phyloP scores from a whole-genome alignment of 805 yeast genomes.

The Nakazawaea anatomiae region DNA sequence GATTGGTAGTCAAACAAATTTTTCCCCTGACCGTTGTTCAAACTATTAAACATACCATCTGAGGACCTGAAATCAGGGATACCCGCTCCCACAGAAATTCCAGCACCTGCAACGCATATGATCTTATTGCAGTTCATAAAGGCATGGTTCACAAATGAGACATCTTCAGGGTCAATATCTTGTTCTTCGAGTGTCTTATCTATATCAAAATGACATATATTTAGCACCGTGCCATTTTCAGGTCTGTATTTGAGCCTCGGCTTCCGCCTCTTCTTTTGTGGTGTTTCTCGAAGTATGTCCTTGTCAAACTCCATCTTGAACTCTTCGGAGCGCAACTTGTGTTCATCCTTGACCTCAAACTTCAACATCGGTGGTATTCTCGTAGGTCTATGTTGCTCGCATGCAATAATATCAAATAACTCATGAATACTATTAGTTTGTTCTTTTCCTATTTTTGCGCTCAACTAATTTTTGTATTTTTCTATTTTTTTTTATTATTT shows the following conservation, averaged over 20 bases:
- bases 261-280: slow-evolving; percentile 24
- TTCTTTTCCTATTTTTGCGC: too few relatives aligned
- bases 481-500: too few relatives aligned
- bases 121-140: slow-evolving; percentile 49
- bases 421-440: too few relatives aligned
- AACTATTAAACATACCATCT: slow-evolving; percentile 63
- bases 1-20: slow-evolving; percentile 67
- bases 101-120: slow-evolving; percentile 81
- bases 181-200: slow-evolving; percentile 24
- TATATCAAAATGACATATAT: slow-evolving; percentile 22
- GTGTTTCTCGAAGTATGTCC: background rate
- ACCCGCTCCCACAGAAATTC: slow-evolving; percentile 63
- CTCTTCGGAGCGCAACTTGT: background rate
- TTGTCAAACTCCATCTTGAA: background rate
- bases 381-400: too few relatives aligned
- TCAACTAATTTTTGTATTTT: too few relatives aligned
- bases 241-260: slow-evolving; percentile 44
- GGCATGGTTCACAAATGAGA: slow-evolving; percentile 47
- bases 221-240: slow-evolving; percentile 35
- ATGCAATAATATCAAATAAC: too few relatives aligned
- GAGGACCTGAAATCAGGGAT: slow-evolving; percentile 81
- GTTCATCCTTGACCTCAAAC: background rate
- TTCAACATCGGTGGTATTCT: background rate
- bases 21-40: slow-evolving; percentile 38
- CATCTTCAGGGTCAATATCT: slow-evolving; percentile 28